Evolutionary conservation across 2,329 filamentous ascomycete species (phyloP).

Genomic region (Coleophoma cylindrospora): DNA sequence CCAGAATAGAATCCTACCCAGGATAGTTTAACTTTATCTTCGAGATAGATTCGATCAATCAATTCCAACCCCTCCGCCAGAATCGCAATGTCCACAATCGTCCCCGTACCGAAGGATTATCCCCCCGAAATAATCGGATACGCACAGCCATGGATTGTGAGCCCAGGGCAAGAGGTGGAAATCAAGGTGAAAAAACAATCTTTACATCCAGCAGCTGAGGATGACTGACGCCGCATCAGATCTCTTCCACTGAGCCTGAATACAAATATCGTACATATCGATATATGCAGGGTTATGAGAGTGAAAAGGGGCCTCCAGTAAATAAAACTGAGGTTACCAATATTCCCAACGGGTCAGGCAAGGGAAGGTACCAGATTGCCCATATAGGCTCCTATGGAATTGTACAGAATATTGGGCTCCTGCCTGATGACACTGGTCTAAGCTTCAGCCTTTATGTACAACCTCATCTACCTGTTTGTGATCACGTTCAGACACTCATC

Average conservation of each 20-base stretch:
- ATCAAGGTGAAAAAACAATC: conserved; percentile 10
- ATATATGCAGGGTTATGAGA: conserved; percentile 7
- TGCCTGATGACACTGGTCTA: not conserved
- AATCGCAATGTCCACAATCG: not conserved
- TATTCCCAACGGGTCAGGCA: not conserved
- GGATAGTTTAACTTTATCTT: too few relatives aligned
- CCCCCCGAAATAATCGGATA: conserved; percentile 14
- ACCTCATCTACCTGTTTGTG: conserved; percentile 4
- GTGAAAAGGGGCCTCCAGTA: conserved; percentile 6
- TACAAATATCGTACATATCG: conserved; percentile 9
- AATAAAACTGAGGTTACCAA: conserved; percentile 3
- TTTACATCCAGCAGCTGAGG: not conserved
- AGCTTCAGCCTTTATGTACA: conserved; percentile 8
- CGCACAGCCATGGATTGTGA: conserved; percentile 16
- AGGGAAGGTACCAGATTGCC: not conserved
- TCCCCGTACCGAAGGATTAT: not conserved
- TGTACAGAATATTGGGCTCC: not conserved
- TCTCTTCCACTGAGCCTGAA: conserved; percentile 8
- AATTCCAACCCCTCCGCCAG: too few relatives aligned
- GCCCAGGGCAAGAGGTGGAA: conserved; percentile 15
- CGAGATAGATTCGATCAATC: too few relatives aligned
- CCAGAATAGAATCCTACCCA: too few relatives aligned
- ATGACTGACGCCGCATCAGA: conserved; percentile 7
- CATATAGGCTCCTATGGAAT: conserved; percentile 6
- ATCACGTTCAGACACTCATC: conserved; percentile 7